Evolutionary conservation across 2,329 filamentous ascomycete genomes (phyloP).

Genomic region (Cladosporium sp.): DNA sequence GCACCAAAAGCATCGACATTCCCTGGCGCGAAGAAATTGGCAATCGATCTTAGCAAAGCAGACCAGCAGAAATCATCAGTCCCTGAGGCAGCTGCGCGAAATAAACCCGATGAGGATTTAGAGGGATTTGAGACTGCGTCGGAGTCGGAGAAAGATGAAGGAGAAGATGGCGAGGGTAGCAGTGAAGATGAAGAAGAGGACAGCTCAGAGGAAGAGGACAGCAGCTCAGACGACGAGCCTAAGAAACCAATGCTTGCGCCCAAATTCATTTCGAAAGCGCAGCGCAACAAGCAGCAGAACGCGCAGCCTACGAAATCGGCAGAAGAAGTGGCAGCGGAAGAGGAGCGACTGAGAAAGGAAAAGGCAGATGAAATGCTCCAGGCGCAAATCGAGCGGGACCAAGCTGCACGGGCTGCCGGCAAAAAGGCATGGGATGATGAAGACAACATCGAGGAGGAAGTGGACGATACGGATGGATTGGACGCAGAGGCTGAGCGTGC

Average conservation of each 20-base stretch:
- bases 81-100: slow-evolving; percentile 26
- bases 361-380: slow-evolving; percentile 77
- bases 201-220: slow-evolving; percentile 55
- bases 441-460: slow-evolving; percentile 62
- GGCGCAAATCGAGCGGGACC: slow-evolving; percentile 79
- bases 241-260: slow-evolving; percentile 57
- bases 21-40: slow-evolving; percentile 39
- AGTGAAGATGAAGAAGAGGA: slow-evolving; percentile 34
- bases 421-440: slow-evolving; percentile 86
- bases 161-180: slow-evolving; percentile 36
- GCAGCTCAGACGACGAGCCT: slow-evolving; percentile 55
- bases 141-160: slow-evolving; percentile 34
- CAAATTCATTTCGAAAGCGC: slow-evolving; percentile 62
- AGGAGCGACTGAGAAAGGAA: slow-evolving; percentile 59
- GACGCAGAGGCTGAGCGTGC: slow-evolving; percentile 86
- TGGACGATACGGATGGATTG: slow-evolving; percentile 83
- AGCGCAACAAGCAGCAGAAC: slow-evolving; percentile 44
- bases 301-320: slow-evolving; percentile 29
- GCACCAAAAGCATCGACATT: slow-evolving; percentile 45
- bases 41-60: slow-evolving; percentile 40
- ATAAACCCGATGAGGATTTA: slow-evolving; percentile 30
- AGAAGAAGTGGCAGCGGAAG: slow-evolving; percentile 44
- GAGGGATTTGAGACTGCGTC: slow-evolving; percentile 60
- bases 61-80: slow-evolving; percentile 25
- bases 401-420: slow-evolving; percentile 67